phyloP scores from a whole-genome alignment of 1,284 basidiomycete species.

The Ceratobasidium sp. region DNA sequence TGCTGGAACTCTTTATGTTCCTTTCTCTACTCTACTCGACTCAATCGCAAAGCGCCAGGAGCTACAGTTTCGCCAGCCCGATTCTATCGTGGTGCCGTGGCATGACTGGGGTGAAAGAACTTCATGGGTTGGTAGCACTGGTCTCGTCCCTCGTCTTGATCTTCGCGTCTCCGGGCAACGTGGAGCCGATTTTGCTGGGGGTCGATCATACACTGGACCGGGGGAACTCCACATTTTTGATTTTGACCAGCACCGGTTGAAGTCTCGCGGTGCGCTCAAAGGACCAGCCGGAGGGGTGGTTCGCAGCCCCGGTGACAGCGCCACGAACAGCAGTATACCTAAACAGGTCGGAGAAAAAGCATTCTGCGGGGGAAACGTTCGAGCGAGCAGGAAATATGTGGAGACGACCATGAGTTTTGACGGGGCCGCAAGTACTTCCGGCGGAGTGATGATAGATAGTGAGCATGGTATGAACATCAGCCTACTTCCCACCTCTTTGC shows the following conservation, averaged over 20 bases:
- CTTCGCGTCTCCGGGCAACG: constrained; percentile 17
- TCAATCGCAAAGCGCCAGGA: neutral
- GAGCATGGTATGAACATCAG: constrained; percentile 11
- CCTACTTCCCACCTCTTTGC: too few relatives aligned
- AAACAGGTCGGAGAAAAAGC: constrained; percentile 9
- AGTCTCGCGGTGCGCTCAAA: neutral
- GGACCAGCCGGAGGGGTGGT: neutral
- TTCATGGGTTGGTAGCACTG: constrained; percentile 15
- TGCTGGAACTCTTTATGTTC: constrained; percentile 9
- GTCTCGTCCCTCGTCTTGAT: neutral
- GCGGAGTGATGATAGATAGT: constrained; percentile 31
- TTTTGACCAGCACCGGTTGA: constrained; percentile 13
- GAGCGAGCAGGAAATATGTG: constrained; percentile 6
- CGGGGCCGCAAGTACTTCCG: neutral
- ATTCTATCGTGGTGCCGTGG: too few relatives aligned
- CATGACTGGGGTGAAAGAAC: neutral
- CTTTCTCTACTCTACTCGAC: neutral
- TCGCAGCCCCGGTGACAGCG: neutral
- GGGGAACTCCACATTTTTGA: constrained; percentile 16
- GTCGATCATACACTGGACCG: neutral
- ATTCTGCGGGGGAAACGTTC: neutral
- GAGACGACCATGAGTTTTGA: neutral
- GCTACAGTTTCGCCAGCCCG: too few relatives aligned
- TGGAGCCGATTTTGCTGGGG: neutral
- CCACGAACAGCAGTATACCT: neutral